Evolutionary conservation across 2,329 filamentous ascomycete species (phyloP).

Genomic region (Cladosporium sp.): DNA sequence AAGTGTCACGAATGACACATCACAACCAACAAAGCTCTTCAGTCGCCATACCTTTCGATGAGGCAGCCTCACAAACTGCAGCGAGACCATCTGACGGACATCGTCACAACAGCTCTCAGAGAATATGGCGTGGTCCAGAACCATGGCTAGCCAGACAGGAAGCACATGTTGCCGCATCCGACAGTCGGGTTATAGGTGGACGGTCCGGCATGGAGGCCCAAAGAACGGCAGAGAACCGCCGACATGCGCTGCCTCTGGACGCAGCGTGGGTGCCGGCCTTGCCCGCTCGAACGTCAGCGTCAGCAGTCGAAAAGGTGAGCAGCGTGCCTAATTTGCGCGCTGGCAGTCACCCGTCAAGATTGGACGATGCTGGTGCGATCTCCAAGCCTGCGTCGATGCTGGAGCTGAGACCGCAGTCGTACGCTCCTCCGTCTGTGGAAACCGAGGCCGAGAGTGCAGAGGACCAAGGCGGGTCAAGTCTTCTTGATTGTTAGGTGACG

Average conservation of each 20-base stretch:
- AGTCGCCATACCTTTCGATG: not conserved
- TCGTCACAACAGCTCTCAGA: not conserved
- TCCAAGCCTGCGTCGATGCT: constrained; percentile 20
- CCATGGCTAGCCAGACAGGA: not conserved
- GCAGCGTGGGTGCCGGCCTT: constrained; percentile 10
- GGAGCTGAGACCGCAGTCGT: constrained; percentile 13
- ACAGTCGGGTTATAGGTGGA: constrained; percentile 2
- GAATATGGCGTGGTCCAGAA: not conserved
- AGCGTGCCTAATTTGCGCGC: constrained; percentile 19
- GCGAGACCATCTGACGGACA: not conserved
- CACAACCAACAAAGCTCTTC: not conserved
- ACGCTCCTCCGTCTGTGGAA: constrained; percentile 16
- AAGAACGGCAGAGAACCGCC: constrained; percentile 10
- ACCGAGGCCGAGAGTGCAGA: constrained; percentile 19
- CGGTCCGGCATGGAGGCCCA: constrained; percentile 10
- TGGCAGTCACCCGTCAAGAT: constrained; percentile 9
- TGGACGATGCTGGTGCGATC: constrained; percentile 1
- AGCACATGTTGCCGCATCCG: not conserved
- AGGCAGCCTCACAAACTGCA: not conserved
- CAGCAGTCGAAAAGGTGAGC: constrained; percentile 11
- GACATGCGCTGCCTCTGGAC: constrained; percentile 19
- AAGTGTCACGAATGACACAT: not conserved
- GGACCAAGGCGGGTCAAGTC: constrained; percentile 9
- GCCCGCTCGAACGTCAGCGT: constrained; percentile 11
- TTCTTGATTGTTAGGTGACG: constrained; percentile 7